Evolutionary conservation across 2,329 filamentous ascomycete genomes (phyloP).

Genomic region (Arthroderma sp.): DNA sequence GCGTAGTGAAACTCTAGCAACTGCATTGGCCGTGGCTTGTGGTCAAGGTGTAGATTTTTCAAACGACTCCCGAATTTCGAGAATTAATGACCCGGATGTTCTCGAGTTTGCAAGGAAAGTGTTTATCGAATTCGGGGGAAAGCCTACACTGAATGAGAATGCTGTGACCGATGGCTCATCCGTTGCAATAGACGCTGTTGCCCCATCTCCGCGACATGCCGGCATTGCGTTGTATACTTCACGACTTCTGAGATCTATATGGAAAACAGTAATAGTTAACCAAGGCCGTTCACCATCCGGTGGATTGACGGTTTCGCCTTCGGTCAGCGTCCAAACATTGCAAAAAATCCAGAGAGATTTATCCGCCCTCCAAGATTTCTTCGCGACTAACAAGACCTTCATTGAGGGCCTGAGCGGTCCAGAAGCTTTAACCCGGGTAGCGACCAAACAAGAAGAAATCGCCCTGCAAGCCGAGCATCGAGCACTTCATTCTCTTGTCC

Average conservation of each 20-base stretch:
- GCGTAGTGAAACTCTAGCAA: conserved; percentile 74
- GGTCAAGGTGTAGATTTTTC: conserved; percentile 79
- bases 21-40: conserved; percentile 85
- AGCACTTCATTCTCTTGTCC: conserved; percentile 72
- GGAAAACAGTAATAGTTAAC: conserved; percentile 64
- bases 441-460: conserved; percentile 78
- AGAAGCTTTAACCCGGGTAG: conserved; percentile 63
- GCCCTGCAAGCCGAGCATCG: conserved; percentile 89
- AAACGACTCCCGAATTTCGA: conserved; percentile 53
- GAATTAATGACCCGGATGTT: conserved; percentile 67
- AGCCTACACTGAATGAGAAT: conserved; percentile 71
- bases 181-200: conserved; percentile 66
- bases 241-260: conserved; percentile 75
- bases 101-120: conserved; percentile 72
- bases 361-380: conserved; percentile 64
- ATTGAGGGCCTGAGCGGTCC: conserved; percentile 92
- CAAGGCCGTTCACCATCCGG: conserved; percentile 43
- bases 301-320: conserved; percentile 51
- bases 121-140: conserved; percentile 86
- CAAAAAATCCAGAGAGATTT: conserved; percentile 67
- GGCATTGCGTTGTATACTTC: conserved; percentile 79
- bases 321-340: conserved; percentile 55
- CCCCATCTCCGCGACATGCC: conserved; percentile 76
- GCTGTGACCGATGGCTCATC: conserved; percentile 46
- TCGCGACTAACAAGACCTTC: conserved; percentile 74